Conservation (phyloP, 2,329 filamentous ascomycete genomes). For the Xylariaceae sp. region DNA sequence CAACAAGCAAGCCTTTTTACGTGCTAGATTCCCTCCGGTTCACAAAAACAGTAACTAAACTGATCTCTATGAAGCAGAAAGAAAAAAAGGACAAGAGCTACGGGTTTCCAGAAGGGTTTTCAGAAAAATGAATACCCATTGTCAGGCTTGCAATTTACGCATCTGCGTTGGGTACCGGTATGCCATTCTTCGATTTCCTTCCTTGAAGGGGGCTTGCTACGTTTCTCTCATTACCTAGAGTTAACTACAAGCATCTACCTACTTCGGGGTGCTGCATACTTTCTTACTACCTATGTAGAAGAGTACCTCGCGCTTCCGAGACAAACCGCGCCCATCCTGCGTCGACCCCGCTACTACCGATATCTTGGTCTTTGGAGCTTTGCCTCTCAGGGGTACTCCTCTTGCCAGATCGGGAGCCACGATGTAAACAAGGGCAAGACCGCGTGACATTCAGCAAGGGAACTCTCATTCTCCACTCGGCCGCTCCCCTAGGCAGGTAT, state of each 20-base stretch:
- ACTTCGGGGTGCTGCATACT: conserved; percentile 11
- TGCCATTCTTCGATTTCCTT: not conserved
- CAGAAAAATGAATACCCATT: not conserved
- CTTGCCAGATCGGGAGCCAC: conserved; percentile 11
- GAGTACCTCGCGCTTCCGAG: conserved; percentile 6
- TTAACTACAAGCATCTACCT: conserved; percentile 1
- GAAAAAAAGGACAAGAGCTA: not conserved
- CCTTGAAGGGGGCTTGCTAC: not conserved
- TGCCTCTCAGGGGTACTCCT: not conserved
- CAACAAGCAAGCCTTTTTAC: not conserved
- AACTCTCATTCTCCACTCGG: conserved; percentile 9
- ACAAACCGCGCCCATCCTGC: conserved; percentile 4
- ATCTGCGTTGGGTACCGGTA: too few species aligned
- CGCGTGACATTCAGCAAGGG: conserved; percentile 4
- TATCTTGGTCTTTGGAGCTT: not conserved
- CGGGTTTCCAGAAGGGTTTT: too few species aligned
- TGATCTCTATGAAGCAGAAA: not conserved
- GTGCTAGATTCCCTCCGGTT: not conserved
- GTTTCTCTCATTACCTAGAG: not conserved
- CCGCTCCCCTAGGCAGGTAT: not conserved
- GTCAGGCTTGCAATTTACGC: not conserved
- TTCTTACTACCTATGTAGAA: not conserved
- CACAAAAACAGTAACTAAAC: not conserved
- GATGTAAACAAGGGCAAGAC: conserved; percentile 5
- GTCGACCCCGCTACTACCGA: conserved; percentile 5